phyloP scores from a whole-genome alignment of 257 asterid genomes.

The Eustoma russellianum region DNA sequence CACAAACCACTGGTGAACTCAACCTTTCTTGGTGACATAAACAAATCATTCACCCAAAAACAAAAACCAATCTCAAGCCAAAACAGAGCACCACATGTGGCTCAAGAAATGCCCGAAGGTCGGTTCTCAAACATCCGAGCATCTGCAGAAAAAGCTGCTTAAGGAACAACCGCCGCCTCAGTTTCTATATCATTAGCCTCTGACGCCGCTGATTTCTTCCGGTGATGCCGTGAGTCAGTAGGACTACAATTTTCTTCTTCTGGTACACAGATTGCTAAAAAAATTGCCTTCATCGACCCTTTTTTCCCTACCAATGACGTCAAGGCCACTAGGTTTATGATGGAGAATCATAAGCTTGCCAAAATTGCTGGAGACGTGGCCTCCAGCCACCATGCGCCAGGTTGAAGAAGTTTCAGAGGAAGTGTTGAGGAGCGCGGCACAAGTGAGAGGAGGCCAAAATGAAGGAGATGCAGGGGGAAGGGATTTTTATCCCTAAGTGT shows the following conservation, averaged over 20 bases:
- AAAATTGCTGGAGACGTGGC: too few relatives aligned
- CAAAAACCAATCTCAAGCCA: too few relatives aligned
- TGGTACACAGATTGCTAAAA: slow-evolving; percentile 51
- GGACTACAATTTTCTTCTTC: slow-evolving; percentile 6
- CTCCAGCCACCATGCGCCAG: too few relatives aligned
- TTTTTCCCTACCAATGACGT: slow-evolving; percentile 46
- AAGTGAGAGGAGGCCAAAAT: too few relatives aligned
- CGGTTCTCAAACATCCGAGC: slow-evolving; percentile 56
- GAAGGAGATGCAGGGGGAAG: too few relatives aligned
- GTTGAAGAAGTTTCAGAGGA: too few relatives aligned
- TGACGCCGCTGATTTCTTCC: background rate
- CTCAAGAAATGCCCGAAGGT: slow-evolving; percentile 87
- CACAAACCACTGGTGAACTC: too few relatives aligned
- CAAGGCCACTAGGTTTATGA: slow-evolving; percentile 67
- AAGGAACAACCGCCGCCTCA: background rate
- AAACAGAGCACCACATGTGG: slow-evolving; percentile 77
- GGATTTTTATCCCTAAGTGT: too few relatives aligned
- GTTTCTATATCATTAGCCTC: background rate
- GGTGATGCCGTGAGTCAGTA: slow-evolving; percentile 6
- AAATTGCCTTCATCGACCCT: slow-evolving; percentile 69
- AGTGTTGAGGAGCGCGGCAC: too few relatives aligned
- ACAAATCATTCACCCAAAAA: too few relatives aligned
- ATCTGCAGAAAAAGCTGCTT: slow-evolving; percentile 18
- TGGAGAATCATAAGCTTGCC: too few relatives aligned
- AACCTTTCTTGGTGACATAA: too few relatives aligned